Evolutionary conservation across 2,329 filamentous ascomycete species (phyloP), one percentile per base, ranked within the genome.

Genomic region (Salinomyces thailandicus): DNA sequence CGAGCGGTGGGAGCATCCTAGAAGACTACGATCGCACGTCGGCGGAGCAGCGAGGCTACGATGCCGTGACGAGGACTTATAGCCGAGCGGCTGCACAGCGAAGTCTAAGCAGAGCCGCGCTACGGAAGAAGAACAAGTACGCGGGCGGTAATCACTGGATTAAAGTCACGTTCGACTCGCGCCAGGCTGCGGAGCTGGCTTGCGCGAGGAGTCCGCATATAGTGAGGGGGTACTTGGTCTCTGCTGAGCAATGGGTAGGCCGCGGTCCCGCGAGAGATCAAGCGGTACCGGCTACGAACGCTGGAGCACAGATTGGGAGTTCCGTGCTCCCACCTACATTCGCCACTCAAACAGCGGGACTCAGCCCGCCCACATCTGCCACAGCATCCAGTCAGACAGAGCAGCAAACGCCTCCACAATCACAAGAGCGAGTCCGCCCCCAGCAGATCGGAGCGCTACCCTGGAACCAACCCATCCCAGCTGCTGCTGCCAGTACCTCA

Each of bases 81-180:
- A 79, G 85, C 50, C 75, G 82, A 35, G 77, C 80, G 8, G 73
- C 81, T 6, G 77, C 80, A 32, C 75, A 77, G 39, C 71, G 74
- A 35, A 72, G 73, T 7, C 64, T 94, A 35, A 81, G 79, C 2
- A 63, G 73, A 13, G 79, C 81, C 24, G 84, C 93, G 51, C 76
- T 86, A 38, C 69, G 72, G 36, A 81, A 87, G 58, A 84, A 89
- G 53, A 85, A 87, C 61, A 75, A 72, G 43, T 86, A 85, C 44
- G 81, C 80, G 31, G 83, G 85, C 33, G 89, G 89, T 29, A 74
- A 82, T 49, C 84, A 94, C 66, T 96, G 89, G 89, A 85, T 95
- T 43, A 71, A 71, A 43, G 62, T 71, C 37, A 71, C 68, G 1
- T 71, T 70, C 41, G 63, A 69, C 46, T 65, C 62, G 4, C 59